phyloP scores from a whole-genome alignment of 148 eudicot species.

The Camellia lanceoleosa region DNA sequence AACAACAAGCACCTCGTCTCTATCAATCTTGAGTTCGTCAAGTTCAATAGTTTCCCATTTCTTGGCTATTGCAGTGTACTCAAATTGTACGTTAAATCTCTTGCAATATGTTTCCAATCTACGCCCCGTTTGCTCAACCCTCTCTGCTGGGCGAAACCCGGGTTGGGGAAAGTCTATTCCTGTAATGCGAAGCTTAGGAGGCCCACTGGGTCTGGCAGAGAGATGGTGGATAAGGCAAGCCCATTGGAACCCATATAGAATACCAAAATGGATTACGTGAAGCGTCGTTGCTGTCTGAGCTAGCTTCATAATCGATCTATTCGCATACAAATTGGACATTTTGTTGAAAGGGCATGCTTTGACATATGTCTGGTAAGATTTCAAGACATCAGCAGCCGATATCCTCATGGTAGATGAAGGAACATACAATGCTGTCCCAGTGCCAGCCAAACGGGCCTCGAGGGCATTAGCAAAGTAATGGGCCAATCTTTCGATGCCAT shows the following conservation, averaged over 20 bases:
- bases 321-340: conserved; percentile 26
- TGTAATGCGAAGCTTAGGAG: conserved; percentile 48
- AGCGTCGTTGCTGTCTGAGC: conserved; percentile 30
- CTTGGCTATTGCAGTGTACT: conserved; percentile 54
- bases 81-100: conserved; percentile 49
- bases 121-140: conserved; percentile 54
- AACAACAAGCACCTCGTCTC: conserved; percentile 45
- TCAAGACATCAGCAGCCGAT: conserved; percentile 29
- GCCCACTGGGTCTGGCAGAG: conserved; percentile 39
- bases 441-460: conserved; percentile 55
- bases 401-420: conserved; percentile 21
- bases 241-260: conserved; percentile 31
- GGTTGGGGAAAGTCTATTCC: conserved; percentile 66
- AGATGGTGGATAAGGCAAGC: conserved; percentile 29
- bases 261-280: conserved; percentile 31
- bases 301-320: conserved; percentile 21
- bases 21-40: conserved; percentile 43
- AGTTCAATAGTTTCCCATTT: conserved; percentile 56
- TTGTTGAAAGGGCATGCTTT: conserved; percentile 37
- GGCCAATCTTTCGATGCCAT: conserved; percentile 44
- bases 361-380: conserved; percentile 31
- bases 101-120: conserved; percentile 48
- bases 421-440: conserved; percentile 29
- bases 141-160: conserved; percentile 54
- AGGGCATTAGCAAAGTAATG: conserved; percentile 51